Evolutionary conservation across 148 eudicot genomes (phyloP).

Genomic region (Spergularia bocconei): DNA sequence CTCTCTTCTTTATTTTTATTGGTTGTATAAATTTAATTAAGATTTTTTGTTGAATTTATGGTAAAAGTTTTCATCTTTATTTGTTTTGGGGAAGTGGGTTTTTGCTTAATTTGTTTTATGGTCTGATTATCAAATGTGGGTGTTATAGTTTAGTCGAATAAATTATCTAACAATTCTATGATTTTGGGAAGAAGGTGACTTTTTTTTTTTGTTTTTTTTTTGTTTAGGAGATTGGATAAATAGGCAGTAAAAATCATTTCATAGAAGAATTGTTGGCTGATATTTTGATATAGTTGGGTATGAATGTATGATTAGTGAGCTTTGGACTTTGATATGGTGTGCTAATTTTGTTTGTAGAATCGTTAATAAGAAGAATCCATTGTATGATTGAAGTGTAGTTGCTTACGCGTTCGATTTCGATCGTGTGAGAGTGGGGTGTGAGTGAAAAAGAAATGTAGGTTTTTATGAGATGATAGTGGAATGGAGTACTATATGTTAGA

Average conservation of each 20-base stretch:
- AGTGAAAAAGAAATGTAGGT: not conserved
- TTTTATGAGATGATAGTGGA: not conserved
- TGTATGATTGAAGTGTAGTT: not conserved
- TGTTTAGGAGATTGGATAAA: not conserved
- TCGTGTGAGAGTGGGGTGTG: not conserved
- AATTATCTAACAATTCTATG: not conserved
- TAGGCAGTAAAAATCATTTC: not conserved
- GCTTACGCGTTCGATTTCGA: not conserved
- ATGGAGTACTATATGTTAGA: not conserved
- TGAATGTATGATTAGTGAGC: not conserved
- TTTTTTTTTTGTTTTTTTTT: not conserved
- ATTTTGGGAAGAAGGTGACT: not conserved
- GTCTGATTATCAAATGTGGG: not conserved
- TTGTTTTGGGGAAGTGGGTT: not conserved
- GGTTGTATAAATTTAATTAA: not conserved
- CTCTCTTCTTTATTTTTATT: not conserved
- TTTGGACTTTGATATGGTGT: too few species aligned
- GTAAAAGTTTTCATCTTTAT: not conserved
- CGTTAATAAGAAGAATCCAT: not conserved
- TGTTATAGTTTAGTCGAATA: not conserved
- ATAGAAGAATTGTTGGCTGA: not conserved
- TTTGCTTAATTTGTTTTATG: not conserved
- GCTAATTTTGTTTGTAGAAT: not conserved
- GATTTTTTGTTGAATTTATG: constrained; percentile 2
- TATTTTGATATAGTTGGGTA: not conserved